phyloP scores from a whole-genome alignment of 257 asterid genomes.

The Salvia splendens region DNA sequence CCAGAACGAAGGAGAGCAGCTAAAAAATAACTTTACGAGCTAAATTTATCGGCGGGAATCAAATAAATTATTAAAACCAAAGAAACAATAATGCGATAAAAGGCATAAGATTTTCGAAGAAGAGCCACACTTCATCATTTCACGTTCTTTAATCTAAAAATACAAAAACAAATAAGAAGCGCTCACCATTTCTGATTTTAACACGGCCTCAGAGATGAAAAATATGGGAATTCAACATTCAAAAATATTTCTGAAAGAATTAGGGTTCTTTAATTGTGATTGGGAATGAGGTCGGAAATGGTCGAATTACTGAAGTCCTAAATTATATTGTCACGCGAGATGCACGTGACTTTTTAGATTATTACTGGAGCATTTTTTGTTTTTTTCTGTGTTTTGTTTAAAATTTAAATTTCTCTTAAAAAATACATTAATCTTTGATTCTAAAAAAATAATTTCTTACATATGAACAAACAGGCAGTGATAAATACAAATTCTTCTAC shows the following conservation, averaged over 20 bases:
- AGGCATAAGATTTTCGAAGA: background rate
- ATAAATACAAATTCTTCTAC: no score
- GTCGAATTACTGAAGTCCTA: background rate
- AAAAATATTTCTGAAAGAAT: background rate
- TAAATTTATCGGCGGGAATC: background rate
- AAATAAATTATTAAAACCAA: background rate
- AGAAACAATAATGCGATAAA: background rate
- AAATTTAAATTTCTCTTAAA: no score
- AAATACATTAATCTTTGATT: no score
- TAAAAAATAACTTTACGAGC: background rate
- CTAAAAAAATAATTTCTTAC: no score
- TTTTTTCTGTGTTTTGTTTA: no score
- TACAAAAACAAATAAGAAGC: background rate
- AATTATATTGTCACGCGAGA: conserved; percentile 23
- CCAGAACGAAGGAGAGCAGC: background rate
- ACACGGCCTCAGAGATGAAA: conserved; percentile 21
- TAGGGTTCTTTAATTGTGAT: conserved; percentile 22
- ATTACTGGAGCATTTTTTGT: background rate
- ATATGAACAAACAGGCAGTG: no score
- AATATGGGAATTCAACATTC: conserved; percentile 23
- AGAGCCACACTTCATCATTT: background rate
- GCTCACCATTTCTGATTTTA: conserved; percentile 36
- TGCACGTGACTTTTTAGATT: conserved; percentile 9
- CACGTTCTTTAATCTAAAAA: background rate
- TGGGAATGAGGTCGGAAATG: background rate